Evolutionary conservation across 179 eudicot species (phyloP), one percentile per base, ranked within the genome.

Genomic region (Drosera spatulata): DNA sequence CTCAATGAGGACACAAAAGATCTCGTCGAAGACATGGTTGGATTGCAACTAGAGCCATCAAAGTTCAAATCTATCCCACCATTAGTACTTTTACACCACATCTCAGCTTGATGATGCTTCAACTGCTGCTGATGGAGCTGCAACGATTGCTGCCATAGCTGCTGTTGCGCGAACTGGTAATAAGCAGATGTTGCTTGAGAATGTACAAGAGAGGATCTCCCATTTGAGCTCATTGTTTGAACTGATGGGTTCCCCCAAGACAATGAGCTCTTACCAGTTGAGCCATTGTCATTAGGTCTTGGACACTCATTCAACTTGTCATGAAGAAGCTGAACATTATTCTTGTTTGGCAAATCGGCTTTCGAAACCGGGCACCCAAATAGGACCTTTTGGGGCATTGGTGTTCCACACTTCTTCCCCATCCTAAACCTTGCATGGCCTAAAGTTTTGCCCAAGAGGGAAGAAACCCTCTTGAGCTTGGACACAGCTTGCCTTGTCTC

Each of bases 1-100:
- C 99, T 89, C 83, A 89, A 73, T 2, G 99, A 93, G 44, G 99
- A 89, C 14, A 89, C 67, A 47, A 89, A 89, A 9, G 99, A 89
- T 72, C 95, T 78, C 63, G 79, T 78, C 2, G 99, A 84, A 5
- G 99, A 93, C 82, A 86, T 79, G 59, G 95, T 81, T 1, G 89
- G 98, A 0, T 89, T 79, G 60, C 83, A 86, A 39, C 69, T 77
- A 39, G 99, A 78, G 67, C 77, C 73, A 58, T 84, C 93, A 43
- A 89, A 89, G 61, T 86, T 93, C 61, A 93, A 71, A 69, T 62
- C 89, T 56, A 89, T 72, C 47, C 90, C 91, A 44, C 86, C 86
- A 73, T 81, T 86, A 69, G 90, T 80, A 61, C 82, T 71, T 41
- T 71, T 48, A 59, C 65, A 66, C 75, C 75, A 53, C 70, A 71